Conservation (phyloP, 2,329 filamentous ascomycete genomes). For the Colletotrichum eremochloae region DNA sequence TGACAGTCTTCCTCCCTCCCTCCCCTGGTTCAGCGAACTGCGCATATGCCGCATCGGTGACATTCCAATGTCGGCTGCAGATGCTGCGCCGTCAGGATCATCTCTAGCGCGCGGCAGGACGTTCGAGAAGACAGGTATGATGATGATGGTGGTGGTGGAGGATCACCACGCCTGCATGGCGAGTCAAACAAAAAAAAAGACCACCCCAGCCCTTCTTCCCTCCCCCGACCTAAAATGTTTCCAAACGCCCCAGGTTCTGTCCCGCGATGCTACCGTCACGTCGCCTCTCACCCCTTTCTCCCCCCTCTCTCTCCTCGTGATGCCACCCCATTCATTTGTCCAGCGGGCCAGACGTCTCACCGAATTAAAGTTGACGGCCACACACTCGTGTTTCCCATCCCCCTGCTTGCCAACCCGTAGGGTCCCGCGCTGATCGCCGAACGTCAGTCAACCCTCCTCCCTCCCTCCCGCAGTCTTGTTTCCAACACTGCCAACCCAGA, state of each 20-base stretch:
- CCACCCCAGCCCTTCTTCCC: too few species aligned
- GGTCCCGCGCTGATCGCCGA: slow-evolving; percentile 29
- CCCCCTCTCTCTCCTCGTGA: not conserved
- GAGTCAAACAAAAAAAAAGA: not conserved
- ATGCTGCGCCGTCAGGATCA: not conserved
- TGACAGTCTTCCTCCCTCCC: not conserved
- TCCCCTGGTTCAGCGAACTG: not conserved
- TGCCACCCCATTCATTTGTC: not conserved
- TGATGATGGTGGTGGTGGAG: too few species aligned
- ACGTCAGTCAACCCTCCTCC: slow-evolving; percentile 12
- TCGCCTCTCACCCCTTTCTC: not conserved
- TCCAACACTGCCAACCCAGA: slow-evolving; percentile 20
- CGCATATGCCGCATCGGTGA: not conserved
- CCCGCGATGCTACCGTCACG: not conserved
- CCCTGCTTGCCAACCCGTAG: slow-evolving; percentile 15
- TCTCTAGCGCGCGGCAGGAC: not conserved
- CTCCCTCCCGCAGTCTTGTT: not conserved
- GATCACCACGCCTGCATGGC: not conserved
- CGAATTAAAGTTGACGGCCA: slow-evolving; percentile 29
- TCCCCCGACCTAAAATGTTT: not conserved
- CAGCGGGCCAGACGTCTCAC: not conserved
- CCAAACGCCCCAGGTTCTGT: not conserved
- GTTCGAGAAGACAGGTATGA: not conserved
- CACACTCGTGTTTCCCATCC: slow-evolving; percentile 4
- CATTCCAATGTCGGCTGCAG: slow-evolving; percentile 1